These are phyloP conservation scores for Pestalotiopsis sp. DNA, from an alignment of 2,329 filamentous ascomycete species.

Conservation along the genomic window DNA sequence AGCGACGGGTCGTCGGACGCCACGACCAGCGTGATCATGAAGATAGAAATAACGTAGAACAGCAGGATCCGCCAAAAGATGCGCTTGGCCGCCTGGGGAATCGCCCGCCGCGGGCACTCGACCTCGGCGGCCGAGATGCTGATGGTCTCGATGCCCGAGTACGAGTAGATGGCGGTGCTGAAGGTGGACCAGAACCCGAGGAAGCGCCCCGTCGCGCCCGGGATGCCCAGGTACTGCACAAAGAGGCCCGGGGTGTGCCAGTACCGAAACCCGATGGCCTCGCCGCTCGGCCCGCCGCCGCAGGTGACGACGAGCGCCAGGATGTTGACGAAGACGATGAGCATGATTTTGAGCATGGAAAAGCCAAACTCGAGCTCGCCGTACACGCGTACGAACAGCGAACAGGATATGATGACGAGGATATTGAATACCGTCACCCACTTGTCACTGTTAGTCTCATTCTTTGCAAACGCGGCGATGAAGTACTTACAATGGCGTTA, in stretches of 20 bases:
- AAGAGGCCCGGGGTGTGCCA: constrained; percentile 53
- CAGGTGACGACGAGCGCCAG: constrained; percentile 48
- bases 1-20: constrained; percentile 5
- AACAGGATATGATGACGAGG: not conserved
- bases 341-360: constrained; percentile 19
- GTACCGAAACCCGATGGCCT: constrained; percentile 52
- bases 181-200: constrained; percentile 38
- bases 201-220: constrained; percentile 34
- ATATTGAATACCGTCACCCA: constrained; percentile 25
- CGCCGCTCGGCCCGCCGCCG: constrained; percentile 50
- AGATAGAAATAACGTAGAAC: constrained; percentile 16
- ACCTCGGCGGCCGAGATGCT: constrained; percentile 40
- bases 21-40: constrained; percentile 15
- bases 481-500: constrained; percentile 20
- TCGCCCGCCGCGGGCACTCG: constrained; percentile 36
- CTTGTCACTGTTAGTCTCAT: too few species aligned
- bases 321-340: constrained; percentile 52
- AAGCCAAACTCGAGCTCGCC: constrained; percentile 14
- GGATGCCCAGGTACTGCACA: constrained; percentile 38
- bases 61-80: constrained; percentile 13
- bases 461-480: too few species aligned
- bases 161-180: constrained; percentile 29
- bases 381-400: not conserved
- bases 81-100: constrained; percentile 32
- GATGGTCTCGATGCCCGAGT: constrained; percentile 35